Evolutionary conservation across 2,329 filamentous ascomycete genomes (phyloP).

Genomic region (Cladosporium sp.): DNA sequence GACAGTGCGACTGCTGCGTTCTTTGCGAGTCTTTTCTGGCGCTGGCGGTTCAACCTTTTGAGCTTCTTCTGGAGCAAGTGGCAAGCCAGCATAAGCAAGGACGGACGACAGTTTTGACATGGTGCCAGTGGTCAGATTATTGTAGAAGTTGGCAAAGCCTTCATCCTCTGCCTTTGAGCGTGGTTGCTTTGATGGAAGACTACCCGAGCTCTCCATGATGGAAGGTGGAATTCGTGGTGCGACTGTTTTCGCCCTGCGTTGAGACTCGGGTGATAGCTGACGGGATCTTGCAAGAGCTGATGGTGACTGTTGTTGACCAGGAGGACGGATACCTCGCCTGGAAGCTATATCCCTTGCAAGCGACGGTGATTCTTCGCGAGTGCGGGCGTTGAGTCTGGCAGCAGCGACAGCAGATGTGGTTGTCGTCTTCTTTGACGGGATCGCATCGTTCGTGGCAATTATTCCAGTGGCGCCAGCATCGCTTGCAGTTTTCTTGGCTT

Average conservation of each 20-base stretch:
- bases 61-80: constrained; percentile 49
- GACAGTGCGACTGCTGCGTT: constrained; percentile 21
- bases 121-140: constrained; percentile 73
- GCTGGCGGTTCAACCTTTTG: constrained; percentile 18
- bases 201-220: constrained; percentile 24
- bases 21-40: constrained; percentile 27
- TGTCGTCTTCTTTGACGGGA: constrained; percentile 18
- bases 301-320: constrained; percentile 20
- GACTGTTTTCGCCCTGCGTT: constrained; percentile 17
- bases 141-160: constrained; percentile 87
- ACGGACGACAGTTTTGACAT: constrained; percentile 87
- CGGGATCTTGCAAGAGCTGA: constrained; percentile 27
- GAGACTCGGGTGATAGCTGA: constrained; percentile 29
- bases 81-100: constrained; percentile 86
- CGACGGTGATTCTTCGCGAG: constrained; percentile 32
- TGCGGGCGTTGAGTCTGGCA: constrained; percentile 21
- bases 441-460: background rate
- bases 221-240: constrained; percentile 27
- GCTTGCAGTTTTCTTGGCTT: constrained; percentile 5
- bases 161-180: constrained; percentile 44
- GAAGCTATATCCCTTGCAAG: constrained; percentile 37
- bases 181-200: constrained; percentile 11
- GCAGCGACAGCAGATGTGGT: constrained; percentile 23
- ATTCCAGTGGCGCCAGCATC: constrained; percentile 3
- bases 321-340: constrained; percentile 30